Evolutionary conservation across 208 protist genomes (phyloP).

Genomic region (Leishmania tropica): DNA sequence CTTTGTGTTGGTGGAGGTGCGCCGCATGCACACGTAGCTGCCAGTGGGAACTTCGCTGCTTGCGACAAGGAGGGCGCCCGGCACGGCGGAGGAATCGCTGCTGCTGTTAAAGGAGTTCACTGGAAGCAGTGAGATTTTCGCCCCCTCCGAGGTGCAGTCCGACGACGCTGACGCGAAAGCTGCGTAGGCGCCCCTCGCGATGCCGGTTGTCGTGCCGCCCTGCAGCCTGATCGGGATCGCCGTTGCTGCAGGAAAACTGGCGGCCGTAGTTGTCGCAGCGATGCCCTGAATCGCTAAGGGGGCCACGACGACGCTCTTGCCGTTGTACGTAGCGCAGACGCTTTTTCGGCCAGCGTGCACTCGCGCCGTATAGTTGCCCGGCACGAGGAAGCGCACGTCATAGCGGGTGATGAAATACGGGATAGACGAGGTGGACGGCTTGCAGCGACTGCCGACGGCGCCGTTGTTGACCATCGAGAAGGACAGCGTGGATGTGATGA

Average conservation of each 20-base stretch:
- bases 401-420: constrained; percentile 46
- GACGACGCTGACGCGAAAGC: constrained; percentile 49
- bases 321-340: constrained; percentile 50
- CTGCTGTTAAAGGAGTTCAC: constrained; percentile 29
- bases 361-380: constrained; percentile 21
- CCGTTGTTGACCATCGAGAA: constrained; percentile 78
- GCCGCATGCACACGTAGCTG: constrained; percentile 35
- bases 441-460: constrained; percentile 43
- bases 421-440: constrained; percentile 37
- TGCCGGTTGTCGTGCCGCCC: constrained; percentile 40
- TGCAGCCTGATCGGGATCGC: constrained; percentile 38
- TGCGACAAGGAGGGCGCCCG: constrained; percentile 21
- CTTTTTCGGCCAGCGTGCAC: constrained; percentile 49
- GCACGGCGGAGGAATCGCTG: constrained; percentile 12
- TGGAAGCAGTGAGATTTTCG: constrained; percentile 24
- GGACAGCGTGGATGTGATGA: constrained; percentile 31
- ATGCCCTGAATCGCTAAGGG: constrained; percentile 31
- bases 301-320: constrained; percentile 40
- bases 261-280: constrained; percentile 27
- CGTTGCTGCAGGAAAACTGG: constrained; percentile 26
- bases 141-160: constrained; percentile 33
- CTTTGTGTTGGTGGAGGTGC: constrained; percentile 27
- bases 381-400: constrained; percentile 39
- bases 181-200: constrained; percentile 43
- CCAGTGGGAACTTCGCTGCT: not conserved